Percentiles rank a stretch among this genome's conserved stretches.
These are phyloP conservation scores for Scortechinia acanthostroma DNA, from an alignment of 2,329 filamentous ascomycete species.

Conservation along the genomic window DNA sequence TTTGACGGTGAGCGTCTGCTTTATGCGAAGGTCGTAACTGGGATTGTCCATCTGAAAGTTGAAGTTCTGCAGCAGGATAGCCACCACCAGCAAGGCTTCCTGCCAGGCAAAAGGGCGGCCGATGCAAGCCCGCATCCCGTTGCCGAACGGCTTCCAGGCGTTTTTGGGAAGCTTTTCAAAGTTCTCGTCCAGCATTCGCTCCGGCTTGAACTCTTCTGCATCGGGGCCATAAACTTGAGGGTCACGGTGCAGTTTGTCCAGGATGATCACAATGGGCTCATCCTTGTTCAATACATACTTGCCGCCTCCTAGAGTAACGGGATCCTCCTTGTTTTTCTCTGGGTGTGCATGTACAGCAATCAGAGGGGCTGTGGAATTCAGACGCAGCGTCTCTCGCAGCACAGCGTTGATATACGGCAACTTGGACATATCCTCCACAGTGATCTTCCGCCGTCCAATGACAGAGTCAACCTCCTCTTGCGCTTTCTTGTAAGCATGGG, in stretches of 20 bases:
- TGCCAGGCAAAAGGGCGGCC: constrained; percentile 46
- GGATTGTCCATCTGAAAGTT: constrained; percentile 30
- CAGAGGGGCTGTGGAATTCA: constrained; percentile 37
- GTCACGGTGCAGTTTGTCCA: constrained; percentile 43
- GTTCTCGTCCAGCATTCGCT: constrained; percentile 51
- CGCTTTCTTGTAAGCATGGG: constrained; percentile 32
- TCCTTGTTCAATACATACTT: constrained; percentile 41
- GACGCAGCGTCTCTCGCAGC: constrained; percentile 44
- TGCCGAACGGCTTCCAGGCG: constrained; percentile 44
- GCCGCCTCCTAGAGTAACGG: constrained; percentile 32
- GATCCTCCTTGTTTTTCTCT: constrained; percentile 21
- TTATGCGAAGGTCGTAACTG: constrained; percentile 29
- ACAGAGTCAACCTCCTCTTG: constrained; percentile 44
- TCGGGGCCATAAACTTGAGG: constrained; percentile 47
- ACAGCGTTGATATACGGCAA: constrained; percentile 44
- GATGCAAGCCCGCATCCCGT: constrained; percentile 41
- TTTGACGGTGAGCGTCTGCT: constrained; percentile 33
- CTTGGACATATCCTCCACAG: constrained; percentile 35
- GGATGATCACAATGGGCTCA: constrained; percentile 31
- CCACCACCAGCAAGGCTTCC: constrained; percentile 34
- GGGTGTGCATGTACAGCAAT: constrained; percentile 34
- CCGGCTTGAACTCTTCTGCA: constrained; percentile 47
- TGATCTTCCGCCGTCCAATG: constrained; percentile 32
- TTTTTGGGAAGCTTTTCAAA: constrained; percentile 28
- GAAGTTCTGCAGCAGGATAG: constrained; percentile 33